These are phyloP conservation scores for Colletotrichum australisinense DNA, from an alignment of 2,329 filamentous ascomycete species.

Conservation along the genomic window DNA sequence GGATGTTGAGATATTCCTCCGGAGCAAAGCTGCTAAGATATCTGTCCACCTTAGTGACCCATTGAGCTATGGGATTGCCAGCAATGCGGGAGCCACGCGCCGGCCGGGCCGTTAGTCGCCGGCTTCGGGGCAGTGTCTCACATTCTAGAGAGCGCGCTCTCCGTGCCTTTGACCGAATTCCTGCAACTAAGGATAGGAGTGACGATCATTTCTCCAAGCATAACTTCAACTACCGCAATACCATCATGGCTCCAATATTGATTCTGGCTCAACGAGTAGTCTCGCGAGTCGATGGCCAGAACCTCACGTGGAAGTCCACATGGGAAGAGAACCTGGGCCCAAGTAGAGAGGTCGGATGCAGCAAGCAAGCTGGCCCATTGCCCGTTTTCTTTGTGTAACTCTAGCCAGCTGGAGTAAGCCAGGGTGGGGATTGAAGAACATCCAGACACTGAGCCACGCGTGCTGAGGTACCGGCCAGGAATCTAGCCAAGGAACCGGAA, in stretches of 20 bases:
- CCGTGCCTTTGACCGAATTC: slow-evolving; percentile 8
- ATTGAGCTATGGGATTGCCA: background rate
- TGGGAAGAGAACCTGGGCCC: background rate
- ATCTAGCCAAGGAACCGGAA: slow-evolving; percentile 19
- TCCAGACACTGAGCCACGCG: slow-evolving; percentile 19
- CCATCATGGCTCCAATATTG: background rate
- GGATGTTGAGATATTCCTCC: background rate
- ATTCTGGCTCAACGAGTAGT: background rate
- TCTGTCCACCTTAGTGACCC: background rate
- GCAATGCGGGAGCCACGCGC: background rate
- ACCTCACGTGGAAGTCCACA: slow-evolving; percentile 24
- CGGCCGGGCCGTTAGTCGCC: slow-evolving; percentile 18
- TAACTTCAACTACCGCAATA: background rate
- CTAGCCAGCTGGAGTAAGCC: background rate
- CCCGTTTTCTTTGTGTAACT: slow-evolving; percentile 18
- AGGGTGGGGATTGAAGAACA: slow-evolving; percentile 12
- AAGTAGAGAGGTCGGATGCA: slow-evolving; percentile 17
- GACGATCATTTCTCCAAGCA: background rate
- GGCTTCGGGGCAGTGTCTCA: slow-evolving; percentile 21
- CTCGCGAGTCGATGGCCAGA: background rate
- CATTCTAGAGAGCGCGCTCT: background rate
- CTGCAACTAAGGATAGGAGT: background rate
- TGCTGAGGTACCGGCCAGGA: background rate
- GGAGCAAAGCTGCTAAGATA: background rate
- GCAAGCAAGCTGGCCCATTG: background rate